These are phyloP conservation scores for Helichrysum umbraculigerum DNA, from an alignment of 129 eudicot genomes.

Conservation along the genomic window DNA sequence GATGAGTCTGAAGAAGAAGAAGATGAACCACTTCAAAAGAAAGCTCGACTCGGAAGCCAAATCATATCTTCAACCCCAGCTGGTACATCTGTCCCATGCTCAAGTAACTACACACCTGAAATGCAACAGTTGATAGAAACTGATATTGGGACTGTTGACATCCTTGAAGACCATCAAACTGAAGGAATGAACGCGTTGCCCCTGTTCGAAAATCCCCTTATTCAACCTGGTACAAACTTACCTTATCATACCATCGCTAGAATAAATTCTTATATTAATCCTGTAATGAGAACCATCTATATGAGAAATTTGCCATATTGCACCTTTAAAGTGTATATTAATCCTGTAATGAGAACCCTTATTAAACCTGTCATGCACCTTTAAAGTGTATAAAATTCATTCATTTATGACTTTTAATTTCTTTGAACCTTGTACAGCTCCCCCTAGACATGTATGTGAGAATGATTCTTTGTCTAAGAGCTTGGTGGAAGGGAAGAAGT, in stretches of 20 bases:
- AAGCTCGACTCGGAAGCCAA: slow-evolving; percentile 22
- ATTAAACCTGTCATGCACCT: background rate
- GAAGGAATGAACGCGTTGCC: background rate
- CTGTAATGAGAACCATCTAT: background rate
- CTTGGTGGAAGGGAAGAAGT: slow-evolving; percentile 2
- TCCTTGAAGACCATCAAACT: background rate
- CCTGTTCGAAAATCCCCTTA: background rate
- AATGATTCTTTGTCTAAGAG: slow-evolving; percentile 14
- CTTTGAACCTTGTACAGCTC: slow-evolving; percentile 22
- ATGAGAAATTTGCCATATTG: background rate
- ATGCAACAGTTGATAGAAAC: background rate
- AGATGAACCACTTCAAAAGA: slow-evolving; percentile 37
- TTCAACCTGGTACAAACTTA: background rate
- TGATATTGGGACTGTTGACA: background rate
- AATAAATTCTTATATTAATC: background rate
- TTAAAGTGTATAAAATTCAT: background rate
- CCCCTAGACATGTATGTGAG: slow-evolving; percentile 15
- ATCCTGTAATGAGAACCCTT: no score
- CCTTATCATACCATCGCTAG: background rate
- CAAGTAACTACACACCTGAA: slow-evolving; percentile 16
- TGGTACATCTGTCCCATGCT: slow-evolving; percentile 15
- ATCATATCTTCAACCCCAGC: slow-evolving; percentile 16
- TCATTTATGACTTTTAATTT: background rate
- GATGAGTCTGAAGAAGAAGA: slow-evolving; percentile 38
- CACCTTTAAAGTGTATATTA: background rate